A percentile compares a stretch with the other conserved stretches of the same genome.
Conservation (phyloP, 352 stramenopile genomes). For the Phytophthora agathidicida region DNA sequence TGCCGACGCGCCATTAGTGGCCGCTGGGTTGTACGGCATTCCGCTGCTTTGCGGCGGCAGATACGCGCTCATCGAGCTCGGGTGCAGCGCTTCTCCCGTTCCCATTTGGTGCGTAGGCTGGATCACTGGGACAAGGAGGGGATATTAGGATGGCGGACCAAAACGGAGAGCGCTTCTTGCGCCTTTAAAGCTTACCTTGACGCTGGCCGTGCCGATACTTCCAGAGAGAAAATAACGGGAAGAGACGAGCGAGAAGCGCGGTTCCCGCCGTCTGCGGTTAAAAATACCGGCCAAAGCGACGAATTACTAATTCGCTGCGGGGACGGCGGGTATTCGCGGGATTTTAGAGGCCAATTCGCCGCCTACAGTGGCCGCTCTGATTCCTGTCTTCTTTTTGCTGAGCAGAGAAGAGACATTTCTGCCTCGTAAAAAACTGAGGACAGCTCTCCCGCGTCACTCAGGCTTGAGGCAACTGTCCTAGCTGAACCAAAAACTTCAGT, state of each 20-base stretch:
- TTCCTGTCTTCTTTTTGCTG: conserved; percentile 27
- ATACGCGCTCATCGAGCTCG: conserved; percentile 31
- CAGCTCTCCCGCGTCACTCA: conserved; percentile 22
- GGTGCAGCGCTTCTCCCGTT: conserved; percentile 42
- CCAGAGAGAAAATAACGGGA: conserved; percentile 43
- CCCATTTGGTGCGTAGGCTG: conserved; percentile 24
- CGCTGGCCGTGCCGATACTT: conserved; percentile 21
- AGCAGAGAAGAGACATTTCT: background rate
- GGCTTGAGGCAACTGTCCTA: background rate
- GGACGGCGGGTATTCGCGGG: background rate
- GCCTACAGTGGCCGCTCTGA: conserved; percentile 1
- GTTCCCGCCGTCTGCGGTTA: conserved; percentile 18
- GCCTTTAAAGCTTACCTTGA: conserved; percentile 21
- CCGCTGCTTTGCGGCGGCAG: conserved; percentile 22
- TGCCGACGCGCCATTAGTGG: background rate
- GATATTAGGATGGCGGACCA: conserved; percentile 1
- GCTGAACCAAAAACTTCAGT: conserved; percentile 27
- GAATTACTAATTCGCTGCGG: conserved; percentile 25
- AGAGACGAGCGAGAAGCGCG: conserved; percentile 33
- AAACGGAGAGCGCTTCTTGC: background rate
- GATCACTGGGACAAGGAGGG: background rate
- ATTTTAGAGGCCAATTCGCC: background rate
- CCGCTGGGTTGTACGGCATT: conserved; percentile 22
- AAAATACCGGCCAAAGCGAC: conserved; percentile 14
- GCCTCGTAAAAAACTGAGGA: background rate